Conservation (phyloP, 306 rosid genomes). For the Acacia melanoxylon region DNA sequence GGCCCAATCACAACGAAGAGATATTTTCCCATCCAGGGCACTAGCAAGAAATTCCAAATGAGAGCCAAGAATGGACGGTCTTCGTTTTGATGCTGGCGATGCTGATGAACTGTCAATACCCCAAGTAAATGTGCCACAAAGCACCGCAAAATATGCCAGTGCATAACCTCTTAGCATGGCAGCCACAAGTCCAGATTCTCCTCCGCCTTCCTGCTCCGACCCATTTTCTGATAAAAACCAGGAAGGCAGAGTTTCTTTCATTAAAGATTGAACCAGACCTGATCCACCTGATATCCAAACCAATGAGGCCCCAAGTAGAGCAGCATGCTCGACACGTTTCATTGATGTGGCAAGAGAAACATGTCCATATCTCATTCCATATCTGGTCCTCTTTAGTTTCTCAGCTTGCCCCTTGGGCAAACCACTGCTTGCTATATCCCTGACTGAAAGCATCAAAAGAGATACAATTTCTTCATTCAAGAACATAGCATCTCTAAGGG, state of each 20-base stretch:
- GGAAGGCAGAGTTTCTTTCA: constrained; percentile 76
- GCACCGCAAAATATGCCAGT: constrained; percentile 73
- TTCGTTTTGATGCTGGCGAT: constrained; percentile 47
- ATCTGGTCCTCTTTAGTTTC: constrained; percentile 59
- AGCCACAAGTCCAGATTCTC: constrained; percentile 60
- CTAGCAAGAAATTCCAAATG: constrained; percentile 77
- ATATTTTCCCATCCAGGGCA: constrained; percentile 53
- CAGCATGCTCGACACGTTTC: constrained; percentile 76
- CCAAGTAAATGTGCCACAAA: constrained; percentile 77
- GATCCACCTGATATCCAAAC: constrained; percentile 88
- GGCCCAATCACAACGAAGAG: constrained; percentile 62
- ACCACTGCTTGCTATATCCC: constrained; percentile 67
- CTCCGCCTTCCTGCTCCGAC: constrained; percentile 51
- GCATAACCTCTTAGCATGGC: constrained; percentile 79
- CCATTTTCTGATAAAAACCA: constrained; percentile 69
- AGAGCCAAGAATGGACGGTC: constrained; percentile 53
- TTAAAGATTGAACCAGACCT: constrained; percentile 63
- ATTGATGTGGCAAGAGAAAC: constrained; percentile 72
- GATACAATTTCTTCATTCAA: constrained; percentile 74
- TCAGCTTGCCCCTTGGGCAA: constrained; percentile 51
- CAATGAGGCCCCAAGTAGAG: constrained; percentile 81
- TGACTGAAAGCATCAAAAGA: constrained; percentile 69
- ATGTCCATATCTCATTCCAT: constrained; percentile 67
- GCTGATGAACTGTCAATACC: constrained; percentile 52
- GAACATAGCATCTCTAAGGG: constrained; percentile 67